Base-by-base conservation (phyloP, 306 rosid species). In the Begonia masoniana region DNA sequence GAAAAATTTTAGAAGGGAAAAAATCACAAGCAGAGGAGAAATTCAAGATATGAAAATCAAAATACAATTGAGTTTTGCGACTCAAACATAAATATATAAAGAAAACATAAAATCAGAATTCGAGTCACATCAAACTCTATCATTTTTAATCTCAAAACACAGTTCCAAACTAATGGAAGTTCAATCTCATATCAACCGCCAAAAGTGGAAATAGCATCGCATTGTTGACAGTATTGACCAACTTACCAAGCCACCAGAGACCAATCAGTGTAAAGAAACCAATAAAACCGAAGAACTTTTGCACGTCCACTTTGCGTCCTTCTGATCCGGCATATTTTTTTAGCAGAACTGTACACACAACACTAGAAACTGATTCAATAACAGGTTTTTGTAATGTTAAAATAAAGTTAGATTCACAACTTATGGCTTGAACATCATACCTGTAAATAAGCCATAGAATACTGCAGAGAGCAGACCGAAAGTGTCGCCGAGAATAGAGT, bases 191-290 rank as follows among this genome's bases (percentile, higher is more conserved):
- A 31, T 5, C 7, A 31, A 31, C 39, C 7, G 5, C 39, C 1
- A 31, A 21, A 31, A 31, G 12, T 4, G 43, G 46, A 53, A 49
- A 23, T 35, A 49, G 16, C 41, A 68, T 1, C 6, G 16, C 14
- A 56, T 19, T 55, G 48, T 14, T 11, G n/a, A 58, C 36, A 49
- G 10, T 4, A 54, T 5, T 10, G 14, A 51, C 51, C 46, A 51
- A 58, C 80, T 74, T 64, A 79, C 91, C 87, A 57, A 85, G 77
- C 95, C 95, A 85, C 87, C 95, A 85, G 68, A 85, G 84, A 54
- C 84, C 80, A 56, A 81, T 55, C 41, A 85, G 47, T 66, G 82
- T 43, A 65, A 72, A 85, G 70, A 85, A 82, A 70, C 95, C 95
- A 59, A 85, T 61, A 60, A 71, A 78, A 54, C 91, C 87, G 60